Conservation (phyloP, 1,284 basidiomycete species). For the Microbotryum violaceum region DNA sequence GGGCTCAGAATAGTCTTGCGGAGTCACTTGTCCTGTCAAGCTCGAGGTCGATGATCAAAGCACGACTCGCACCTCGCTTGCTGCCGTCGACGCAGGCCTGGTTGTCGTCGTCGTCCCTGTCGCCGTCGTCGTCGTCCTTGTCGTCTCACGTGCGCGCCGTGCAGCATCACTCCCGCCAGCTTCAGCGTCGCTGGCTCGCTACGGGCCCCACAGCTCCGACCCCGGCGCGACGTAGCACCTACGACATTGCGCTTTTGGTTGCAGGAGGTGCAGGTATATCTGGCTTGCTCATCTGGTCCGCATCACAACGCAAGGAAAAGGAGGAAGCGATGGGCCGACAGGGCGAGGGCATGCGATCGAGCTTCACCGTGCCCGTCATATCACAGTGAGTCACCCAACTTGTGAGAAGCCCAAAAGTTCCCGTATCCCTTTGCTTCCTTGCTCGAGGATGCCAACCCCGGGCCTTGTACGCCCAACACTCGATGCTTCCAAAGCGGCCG, state of each 20-base stretch:
- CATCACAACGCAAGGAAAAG: background rate
- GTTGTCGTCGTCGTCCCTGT: too few relatives aligned
- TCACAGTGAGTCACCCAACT: conserved; percentile 17
- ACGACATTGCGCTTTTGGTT: conserved; percentile 19
- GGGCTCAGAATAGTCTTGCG: too few relatives aligned
- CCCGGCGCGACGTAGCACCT: conserved; percentile 3
- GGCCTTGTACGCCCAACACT: too few relatives aligned
- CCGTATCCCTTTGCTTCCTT: too few relatives aligned
- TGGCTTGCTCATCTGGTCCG: conserved; percentile 17
- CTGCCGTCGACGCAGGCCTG: too few relatives aligned
- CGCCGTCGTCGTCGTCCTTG: too few relatives aligned
- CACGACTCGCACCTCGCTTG: too few relatives aligned
- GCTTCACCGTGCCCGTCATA: conserved; percentile 28
- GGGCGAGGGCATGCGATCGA: conserved; percentile 1
- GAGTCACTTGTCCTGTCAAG: too few relatives aligned
- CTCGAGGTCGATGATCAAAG: too few relatives aligned
- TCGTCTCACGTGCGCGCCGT: too few relatives aligned
- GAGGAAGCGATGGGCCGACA: background rate
- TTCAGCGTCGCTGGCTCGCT: background rate
- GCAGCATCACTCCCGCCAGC: too few relatives aligned
- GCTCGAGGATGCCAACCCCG: too few relatives aligned
- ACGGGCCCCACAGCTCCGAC: conserved; percentile 3
- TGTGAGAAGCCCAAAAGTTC: background rate
- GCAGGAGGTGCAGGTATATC: conserved; percentile 12
- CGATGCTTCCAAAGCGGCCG: background rate